Conservation (phyloP, 129 eudicot species). For the Dittrichia graveolens region DNA sequence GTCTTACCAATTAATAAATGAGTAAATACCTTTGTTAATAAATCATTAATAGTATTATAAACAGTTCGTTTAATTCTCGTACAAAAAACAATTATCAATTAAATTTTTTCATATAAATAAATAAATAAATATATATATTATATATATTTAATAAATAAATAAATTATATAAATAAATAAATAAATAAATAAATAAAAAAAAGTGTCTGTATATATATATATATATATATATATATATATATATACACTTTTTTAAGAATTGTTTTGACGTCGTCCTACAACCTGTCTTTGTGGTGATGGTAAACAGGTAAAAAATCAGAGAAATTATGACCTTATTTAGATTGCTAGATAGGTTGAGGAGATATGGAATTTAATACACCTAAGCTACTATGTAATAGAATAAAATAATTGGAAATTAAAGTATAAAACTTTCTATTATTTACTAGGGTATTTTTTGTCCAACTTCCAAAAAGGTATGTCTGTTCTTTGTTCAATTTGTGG, state of each 20-base stretch:
- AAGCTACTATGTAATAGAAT: not conserved
- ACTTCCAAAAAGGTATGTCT: constrained; percentile 46
- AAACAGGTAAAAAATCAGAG: constrained; percentile 45
- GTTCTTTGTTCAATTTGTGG: constrained; percentile 51
- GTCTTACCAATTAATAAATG: too few relatives aligned
- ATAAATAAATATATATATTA: too few relatives aligned
- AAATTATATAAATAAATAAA: too few relatives aligned
- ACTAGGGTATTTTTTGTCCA: constrained; percentile 36
- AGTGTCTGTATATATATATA: too few relatives aligned
- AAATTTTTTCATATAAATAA: too few relatives aligned
- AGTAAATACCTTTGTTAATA: too few relatives aligned
- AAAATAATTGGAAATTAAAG: not conserved
- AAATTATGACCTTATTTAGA: constrained; percentile 45
- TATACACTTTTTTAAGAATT: constrained; percentile 6
- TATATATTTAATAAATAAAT: too few relatives aligned
- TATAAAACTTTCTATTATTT: constrained; percentile 19
- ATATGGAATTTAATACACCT: constrained; percentile 34
- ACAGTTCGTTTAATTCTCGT: too few relatives aligned
- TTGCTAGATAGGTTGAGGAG: constrained; percentile 49
- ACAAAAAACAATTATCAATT: too few relatives aligned
- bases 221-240: too few relatives aligned
- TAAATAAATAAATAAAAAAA: too few relatives aligned
- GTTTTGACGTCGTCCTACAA: constrained; percentile 47
- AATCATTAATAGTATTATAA: too few relatives aligned
- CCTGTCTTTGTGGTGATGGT: constrained; percentile 47